Evolutionary conservation across 768 basidiomycete genomes (phyloP).

Genomic region (Serendipita sp.): DNA sequence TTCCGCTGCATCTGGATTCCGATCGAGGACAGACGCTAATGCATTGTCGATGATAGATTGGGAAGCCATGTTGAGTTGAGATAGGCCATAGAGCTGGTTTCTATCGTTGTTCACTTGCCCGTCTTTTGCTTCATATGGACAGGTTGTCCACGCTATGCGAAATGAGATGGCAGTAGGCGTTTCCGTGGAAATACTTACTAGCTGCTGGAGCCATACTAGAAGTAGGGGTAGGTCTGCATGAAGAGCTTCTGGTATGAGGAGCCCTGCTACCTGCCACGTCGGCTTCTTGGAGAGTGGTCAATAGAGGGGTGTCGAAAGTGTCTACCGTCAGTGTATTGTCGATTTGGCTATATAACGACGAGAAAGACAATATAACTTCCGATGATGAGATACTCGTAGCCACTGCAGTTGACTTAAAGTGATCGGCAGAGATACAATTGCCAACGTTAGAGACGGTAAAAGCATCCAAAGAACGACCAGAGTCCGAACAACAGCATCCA

Average conservation of each 20-base stretch:
- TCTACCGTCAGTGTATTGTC: neutral
- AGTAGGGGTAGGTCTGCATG: constrained; percentile 7
- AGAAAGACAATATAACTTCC: neutral
- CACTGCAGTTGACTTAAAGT: too few species aligned
- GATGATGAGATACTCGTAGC: neutral
- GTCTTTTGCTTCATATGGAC: constrained; percentile 34
- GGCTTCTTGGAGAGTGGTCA: neutral
- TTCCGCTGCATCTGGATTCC: constrained; percentile 18
- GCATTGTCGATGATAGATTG: constrained; percentile 31
- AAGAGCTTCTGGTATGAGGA: neutral
- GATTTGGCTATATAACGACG: neutral
- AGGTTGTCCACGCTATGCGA: constrained; percentile 24
- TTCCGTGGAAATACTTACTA: constrained; percentile 4
- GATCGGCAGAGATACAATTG: too few species aligned
- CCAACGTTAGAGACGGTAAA: too few species aligned
- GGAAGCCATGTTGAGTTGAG: constrained; percentile 25
- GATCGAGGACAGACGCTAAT: constrained; percentile 24
- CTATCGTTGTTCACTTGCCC: constrained; percentile 42
- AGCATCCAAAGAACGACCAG: too few species aligned
- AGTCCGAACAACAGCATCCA: too few species aligned
- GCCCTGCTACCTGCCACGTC: neutral
- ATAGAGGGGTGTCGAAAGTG: too few species aligned
- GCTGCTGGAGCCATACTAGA: constrained; percentile 8
- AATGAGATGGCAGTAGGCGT: neutral
- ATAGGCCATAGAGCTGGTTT: constrained; percentile 26